Base-by-base conservation (phyloP, 2,329 filamentous ascomycete species). In the Stromatinia cepivora region DNA sequence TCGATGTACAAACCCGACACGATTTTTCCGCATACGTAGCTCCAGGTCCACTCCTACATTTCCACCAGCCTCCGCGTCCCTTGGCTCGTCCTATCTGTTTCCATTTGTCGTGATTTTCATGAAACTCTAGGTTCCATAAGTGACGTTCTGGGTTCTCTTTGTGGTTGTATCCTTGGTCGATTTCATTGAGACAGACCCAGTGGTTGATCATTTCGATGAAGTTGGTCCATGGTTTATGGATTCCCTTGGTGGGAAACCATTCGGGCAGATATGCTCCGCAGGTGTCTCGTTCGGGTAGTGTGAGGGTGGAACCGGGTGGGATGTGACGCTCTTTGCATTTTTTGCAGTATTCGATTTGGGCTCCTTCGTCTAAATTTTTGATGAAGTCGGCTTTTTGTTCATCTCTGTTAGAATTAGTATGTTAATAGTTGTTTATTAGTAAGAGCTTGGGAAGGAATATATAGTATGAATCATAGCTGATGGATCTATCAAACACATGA, bases 21-120 rank as follows among this genome's bases (percentile, higher is more conserved):
- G 34, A 70, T 50, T 15, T 57, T 65, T 77, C 75, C 6, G 66
- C 72, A 6, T 46, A 46, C 13, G 71, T 70, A 8, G 73, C 74
- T n/a, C 70, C 39, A 4, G 39, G 39, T 20, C 68, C 72, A 17
- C 10, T 69, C 42, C 75, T 63, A 42, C 77, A 78, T 52, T 72
- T 76, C 76, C 76, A 77, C 75, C 75, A 78, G 28, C 76, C 75
- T 4, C 72, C 73, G 9, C 45, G 58, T 31, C 65, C 56, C n/a
- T 20, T 28, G 22, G 15, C 1, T 10, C 72, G 69, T 31, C 74
- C 72, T 15, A 71, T 36, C 7, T 67, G 62, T 62, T 67, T 69
- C 77, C 76, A 78, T 34, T 72, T 68, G 6, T 57, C 52, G 9
- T 71, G 67, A 20, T 71, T 61, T 1, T 74, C 70, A 63, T 78